Evolutionary conservation across 441 rosid genomes (phyloP).

Genomic region (Pelargonium citronellum): DNA sequence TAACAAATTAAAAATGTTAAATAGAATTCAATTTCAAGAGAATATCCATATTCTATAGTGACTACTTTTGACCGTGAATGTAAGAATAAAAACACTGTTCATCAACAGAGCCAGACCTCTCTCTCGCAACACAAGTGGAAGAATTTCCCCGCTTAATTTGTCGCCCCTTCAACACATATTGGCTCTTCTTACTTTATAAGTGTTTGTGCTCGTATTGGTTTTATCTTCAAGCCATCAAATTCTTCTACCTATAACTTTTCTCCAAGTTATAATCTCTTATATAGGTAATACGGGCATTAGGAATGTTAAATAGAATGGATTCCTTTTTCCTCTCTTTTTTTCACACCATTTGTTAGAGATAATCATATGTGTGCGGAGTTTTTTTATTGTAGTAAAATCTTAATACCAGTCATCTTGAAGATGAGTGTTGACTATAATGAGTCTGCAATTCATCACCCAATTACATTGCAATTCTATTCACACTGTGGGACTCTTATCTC

Average conservation of each 20-base stretch:
- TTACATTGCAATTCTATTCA: background rate
- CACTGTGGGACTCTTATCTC: background rate
- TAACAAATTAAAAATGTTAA: slow-evolving; percentile 4
- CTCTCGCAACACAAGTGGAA: background rate
- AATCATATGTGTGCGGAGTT: background rate
- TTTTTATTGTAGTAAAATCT: background rate
- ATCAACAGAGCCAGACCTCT: background rate
- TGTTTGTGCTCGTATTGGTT: background rate
- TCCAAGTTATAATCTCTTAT: background rate
- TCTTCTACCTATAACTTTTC: too few species aligned
- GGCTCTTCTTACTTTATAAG: background rate
- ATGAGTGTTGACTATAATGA: background rate
- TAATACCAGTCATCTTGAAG: background rate
- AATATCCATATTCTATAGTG: background rate
- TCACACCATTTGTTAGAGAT: background rate
- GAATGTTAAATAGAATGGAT: background rate
- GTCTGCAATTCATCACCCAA: background rate
- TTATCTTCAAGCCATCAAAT: background rate
- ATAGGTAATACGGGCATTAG: background rate
- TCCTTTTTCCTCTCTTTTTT: background rate
- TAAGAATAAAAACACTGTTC: background rate
- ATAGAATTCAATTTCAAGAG: background rate
- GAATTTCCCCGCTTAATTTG: background rate
- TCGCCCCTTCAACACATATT: background rate
- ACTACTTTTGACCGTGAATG: background rate